A percentile compares a stretch with the other conserved stretches of the same genome.
Conservation (phyloP, 257 asterid genomes). For the Fraxinus pennsylvanica region DNA sequence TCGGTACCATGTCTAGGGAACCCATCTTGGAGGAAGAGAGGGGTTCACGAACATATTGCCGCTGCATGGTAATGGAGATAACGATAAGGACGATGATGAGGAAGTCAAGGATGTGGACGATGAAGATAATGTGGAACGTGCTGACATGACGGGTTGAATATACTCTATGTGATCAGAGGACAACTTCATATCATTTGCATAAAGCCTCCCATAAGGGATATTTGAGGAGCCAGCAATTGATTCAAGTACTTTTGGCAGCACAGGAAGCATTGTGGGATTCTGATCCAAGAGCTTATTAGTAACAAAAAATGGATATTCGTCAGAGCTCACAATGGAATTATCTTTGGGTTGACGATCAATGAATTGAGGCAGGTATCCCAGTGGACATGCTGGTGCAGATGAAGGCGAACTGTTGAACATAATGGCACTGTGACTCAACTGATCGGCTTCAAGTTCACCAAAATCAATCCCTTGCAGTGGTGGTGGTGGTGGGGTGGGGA, state of each 20-base stretch:
- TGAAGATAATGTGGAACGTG: background rate
- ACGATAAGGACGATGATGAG: background rate
- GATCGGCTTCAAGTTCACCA: conserved; percentile 11
- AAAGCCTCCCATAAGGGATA: background rate
- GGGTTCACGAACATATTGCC: no score
- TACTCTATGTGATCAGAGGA: conserved; percentile 34
- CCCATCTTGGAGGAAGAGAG: no score
- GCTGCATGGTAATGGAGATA: background rate
- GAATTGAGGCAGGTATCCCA: conserved; percentile 17
- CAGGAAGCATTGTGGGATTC: conserved; percentile 12
- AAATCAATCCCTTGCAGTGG: conserved; percentile 25
- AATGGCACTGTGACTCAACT: background rate
- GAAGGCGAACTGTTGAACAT: conserved; percentile 12
- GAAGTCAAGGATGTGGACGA: background rate
- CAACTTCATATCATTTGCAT: conserved; percentile 3
- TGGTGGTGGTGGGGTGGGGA: background rate
- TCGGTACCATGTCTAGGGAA: conserved; percentile 29
- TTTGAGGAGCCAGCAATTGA: background rate
- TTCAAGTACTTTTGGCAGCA: conserved; percentile 28
- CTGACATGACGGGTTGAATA: conserved; percentile 34
- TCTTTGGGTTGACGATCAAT: conserved; percentile 12
- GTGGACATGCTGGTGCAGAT: conserved; percentile 22
- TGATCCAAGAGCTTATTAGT: no score
- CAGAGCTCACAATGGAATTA: no score
- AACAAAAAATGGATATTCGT: no score